Percentiles rank a stretch among this genome's conserved stretches.
These are phyloP conservation scores for Penicillium psychrosexuale DNA, from an alignment of 2,329 filamentous ascomycete species.

Conservation along the genomic window DNA sequence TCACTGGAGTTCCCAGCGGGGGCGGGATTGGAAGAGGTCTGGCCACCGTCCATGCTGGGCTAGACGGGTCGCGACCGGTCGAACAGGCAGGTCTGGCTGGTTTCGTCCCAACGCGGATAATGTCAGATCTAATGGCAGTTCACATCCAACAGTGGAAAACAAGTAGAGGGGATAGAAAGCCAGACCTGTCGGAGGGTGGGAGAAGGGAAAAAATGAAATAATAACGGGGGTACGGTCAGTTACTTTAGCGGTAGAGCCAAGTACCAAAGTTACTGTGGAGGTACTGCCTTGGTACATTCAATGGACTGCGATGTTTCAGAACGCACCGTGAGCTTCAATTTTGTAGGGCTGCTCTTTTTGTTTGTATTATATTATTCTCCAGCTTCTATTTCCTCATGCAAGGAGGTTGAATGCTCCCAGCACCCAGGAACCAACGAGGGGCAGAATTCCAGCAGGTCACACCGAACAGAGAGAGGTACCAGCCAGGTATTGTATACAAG, in stretches of 20 bases:
- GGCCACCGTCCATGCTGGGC: conserved; percentile 46
- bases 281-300: conserved; percentile 15
- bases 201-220: conserved; percentile 13
- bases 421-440: conserved; percentile 3
- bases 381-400: conserved; percentile 2
- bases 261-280: conserved; percentile 23
- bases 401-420: conserved; percentile 1
- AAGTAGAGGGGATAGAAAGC: conserved; percentile 2
- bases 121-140: too few species aligned
- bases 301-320: not conserved
- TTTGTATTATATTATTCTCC: not conserved
- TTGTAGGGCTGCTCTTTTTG: too few species aligned
- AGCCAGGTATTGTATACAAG: not conserved
- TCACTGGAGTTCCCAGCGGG: conserved; percentile 83
- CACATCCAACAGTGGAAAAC: not conserved
- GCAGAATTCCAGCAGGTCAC: conserved; percentile 8
- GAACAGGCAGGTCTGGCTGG: conserved; percentile 30
- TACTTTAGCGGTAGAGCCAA: conserved; percentile 23
- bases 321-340: too few species aligned
- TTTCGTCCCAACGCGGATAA: conserved; percentile 5
- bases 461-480: not conserved
- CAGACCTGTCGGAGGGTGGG: conserved; percentile 9
- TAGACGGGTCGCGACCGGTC: conserved; percentile 42
- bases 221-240: conserved; percentile 10
- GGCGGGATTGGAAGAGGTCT: conserved; percentile 41